These are phyloP conservation scores for Candida sithepensis DNA, from an alignment of 805 yeast genomes.

Conservation along the genomic window DNA sequence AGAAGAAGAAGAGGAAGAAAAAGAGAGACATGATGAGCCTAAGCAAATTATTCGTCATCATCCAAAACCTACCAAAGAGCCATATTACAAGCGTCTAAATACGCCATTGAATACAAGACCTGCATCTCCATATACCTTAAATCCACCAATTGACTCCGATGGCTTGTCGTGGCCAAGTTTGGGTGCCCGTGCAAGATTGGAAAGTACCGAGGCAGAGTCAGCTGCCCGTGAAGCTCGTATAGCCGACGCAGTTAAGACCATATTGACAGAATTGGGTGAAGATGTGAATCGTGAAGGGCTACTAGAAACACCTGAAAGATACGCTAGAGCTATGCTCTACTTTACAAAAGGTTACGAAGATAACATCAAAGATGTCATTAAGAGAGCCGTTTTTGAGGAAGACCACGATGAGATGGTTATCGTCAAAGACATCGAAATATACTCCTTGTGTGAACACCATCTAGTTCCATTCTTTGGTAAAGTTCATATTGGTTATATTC, in stretches of 20 bases:
- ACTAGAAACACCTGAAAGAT: slow-evolving; percentile 90
- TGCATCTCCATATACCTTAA: slow-evolving; percentile 76
- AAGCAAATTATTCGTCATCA: slow-evolving; percentile 12
- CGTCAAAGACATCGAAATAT: slow-evolving; percentile 89
- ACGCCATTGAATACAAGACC: slow-evolving; percentile 74
- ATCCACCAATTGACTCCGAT: slow-evolving; percentile 84
- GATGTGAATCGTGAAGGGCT: slow-evolving; percentile 86
- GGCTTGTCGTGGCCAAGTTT: slow-evolving; percentile 92
- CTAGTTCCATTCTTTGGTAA: slow-evolving; percentile 96
- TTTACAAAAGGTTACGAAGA: slow-evolving; percentile 97
- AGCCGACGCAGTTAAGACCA: slow-evolving; percentile 77
- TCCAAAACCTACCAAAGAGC: slow-evolving; percentile 33
- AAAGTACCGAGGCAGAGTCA: slow-evolving; percentile 63
- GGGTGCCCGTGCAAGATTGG: slow-evolving; percentile 78
- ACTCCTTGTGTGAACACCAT: slow-evolving; percentile 95
- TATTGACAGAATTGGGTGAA: slow-evolving; percentile 84
- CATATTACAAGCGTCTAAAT: slow-evolving; percentile 32
- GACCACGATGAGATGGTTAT: slow-evolving; percentile 99
- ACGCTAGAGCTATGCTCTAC: slow-evolving; percentile 93
- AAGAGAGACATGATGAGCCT: background rate
- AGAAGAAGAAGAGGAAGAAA: background rate
- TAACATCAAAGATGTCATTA: slow-evolving; percentile 85
- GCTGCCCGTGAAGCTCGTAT: slow-evolving; percentile 68
- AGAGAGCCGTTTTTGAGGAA: slow-evolving; percentile 94
- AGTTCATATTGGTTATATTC: slow-evolving; percentile 97